Evolutionary conservation across 2,329 filamentous ascomycete species (phyloP).

Genomic region (Talaromyces sp.): DNA sequence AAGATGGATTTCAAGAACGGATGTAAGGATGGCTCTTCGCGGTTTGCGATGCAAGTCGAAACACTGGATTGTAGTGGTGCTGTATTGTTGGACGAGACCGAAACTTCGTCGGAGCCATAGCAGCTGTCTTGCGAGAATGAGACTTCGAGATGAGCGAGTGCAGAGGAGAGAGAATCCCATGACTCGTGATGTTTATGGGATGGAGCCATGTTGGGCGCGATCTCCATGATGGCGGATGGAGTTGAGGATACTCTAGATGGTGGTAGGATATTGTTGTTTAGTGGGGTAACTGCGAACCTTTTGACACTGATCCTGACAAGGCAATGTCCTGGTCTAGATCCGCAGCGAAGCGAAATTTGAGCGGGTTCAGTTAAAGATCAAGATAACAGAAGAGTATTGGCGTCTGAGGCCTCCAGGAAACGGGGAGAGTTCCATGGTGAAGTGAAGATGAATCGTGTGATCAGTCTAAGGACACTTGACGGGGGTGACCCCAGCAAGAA

Average conservation of each 20-base stretch:
- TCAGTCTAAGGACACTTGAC: slow-evolving; percentile 32
- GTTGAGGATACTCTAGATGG: neutral
- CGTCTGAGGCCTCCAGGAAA: slow-evolving; percentile 35
- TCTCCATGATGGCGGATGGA: slow-evolving; percentile 1
- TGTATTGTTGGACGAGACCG: slow-evolving; percentile 34
- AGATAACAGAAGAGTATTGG: slow-evolving; percentile 23
- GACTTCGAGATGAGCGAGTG: slow-evolving; percentile 39
- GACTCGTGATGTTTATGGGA: slow-evolving; percentile 30
- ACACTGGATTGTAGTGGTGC: slow-evolving; percentile 25
- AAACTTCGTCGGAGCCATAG: slow-evolving; percentile 43
- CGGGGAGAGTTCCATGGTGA: slow-evolving; percentile 35
- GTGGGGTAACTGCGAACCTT: neutral
- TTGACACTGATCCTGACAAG: slow-evolving; percentile 1
- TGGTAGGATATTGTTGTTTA: neutral
- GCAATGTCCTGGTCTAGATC: slow-evolving; percentile 1
- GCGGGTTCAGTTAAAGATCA: slow-evolving; percentile 12
- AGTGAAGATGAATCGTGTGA: slow-evolving; percentile 25
- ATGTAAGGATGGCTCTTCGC: slow-evolving; percentile 24
- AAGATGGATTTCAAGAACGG: slow-evolving; percentile 38
- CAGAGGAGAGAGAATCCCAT: slow-evolving; percentile 43
- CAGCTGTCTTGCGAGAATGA: slow-evolving; percentile 44
- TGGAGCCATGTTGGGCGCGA: slow-evolving; percentile 29
- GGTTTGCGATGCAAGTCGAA: slow-evolving; percentile 23
- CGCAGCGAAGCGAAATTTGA: slow-evolving; percentile 3
- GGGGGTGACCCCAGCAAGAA: slow-evolving; percentile 28